phyloP scores from a whole-genome alignment of 257 asterid genomes.

The Leonotis leonurus region DNA sequence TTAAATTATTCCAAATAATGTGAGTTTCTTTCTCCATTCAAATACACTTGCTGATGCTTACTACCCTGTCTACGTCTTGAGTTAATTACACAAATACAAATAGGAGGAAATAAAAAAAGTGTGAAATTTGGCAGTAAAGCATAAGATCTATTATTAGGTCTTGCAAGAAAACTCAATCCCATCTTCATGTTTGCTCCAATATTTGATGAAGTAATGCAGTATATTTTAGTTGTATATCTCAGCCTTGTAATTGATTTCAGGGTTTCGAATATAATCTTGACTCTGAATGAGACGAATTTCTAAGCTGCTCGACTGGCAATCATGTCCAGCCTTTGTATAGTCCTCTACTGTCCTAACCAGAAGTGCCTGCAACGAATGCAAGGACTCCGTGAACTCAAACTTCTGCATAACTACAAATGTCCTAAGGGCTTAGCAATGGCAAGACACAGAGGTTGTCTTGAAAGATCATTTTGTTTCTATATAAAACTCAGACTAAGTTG shows the following conservation, averaged over 20 bases:
- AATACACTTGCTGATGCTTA: neutral
- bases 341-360: constrained; percentile 66
- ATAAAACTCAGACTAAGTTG: neutral
- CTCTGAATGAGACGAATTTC: constrained; percentile 94
- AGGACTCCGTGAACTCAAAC: neutral
- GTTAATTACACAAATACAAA: neutral
- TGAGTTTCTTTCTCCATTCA: no score
- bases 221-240: constrained; percentile 40
- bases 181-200: neutral
- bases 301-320: constrained; percentile 77
- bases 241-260: constrained; percentile 76
- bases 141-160: neutral
- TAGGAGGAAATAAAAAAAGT: neutral
- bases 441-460: neutral
- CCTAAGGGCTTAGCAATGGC: neutral
- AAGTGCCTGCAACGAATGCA: constrained; percentile 56
- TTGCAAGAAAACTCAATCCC: neutral
- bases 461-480: neutral
- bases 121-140: neutral
- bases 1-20: no score
- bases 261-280: constrained; percentile 82
- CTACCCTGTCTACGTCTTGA: neutral
- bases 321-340: constrained; percentile 70
- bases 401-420: neutral
- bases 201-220: neutral